phyloP scores from a whole-genome alignment of 108 stramenopile genomes.

The Parietichytrium sp. region DNA sequence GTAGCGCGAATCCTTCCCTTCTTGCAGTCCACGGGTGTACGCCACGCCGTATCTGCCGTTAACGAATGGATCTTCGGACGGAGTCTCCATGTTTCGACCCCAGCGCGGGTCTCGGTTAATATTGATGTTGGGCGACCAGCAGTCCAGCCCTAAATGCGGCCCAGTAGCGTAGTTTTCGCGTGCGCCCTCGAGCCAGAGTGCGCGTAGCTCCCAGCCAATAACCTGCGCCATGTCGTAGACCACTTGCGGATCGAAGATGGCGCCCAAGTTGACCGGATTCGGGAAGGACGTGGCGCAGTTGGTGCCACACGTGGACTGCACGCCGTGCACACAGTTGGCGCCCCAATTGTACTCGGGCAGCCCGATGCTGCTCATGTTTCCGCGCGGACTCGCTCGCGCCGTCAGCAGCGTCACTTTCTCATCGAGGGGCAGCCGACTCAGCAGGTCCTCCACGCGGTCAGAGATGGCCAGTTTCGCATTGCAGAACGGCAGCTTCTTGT shows the following conservation, averaged over 20 bases:
- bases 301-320: neutral
- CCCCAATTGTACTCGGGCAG: conserved; percentile 7
- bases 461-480: neutral
- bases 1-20: neutral
- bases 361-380: neutral
- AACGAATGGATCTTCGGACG: neutral
- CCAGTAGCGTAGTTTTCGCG: neutral
- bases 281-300: neutral
- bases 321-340: neutral
- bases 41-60: neutral
- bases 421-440: neutral
- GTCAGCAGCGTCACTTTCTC: neutral
- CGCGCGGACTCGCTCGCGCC: neutral
- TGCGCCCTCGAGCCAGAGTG: neutral
- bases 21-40: neutral
- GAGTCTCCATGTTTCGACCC: neutral
- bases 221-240: neutral
- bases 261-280: neutral
- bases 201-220: conserved; percentile 16
- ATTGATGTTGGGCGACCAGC: neutral
- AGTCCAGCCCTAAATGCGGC: neutral
- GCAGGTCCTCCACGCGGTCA: neutral
- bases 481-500: neutral
- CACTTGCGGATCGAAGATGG: neutral
- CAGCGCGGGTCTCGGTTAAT: conserved; percentile 14